A percentile compares a stretch with the other conserved stretches of the same genome.
These are phyloP conservation scores for Camellia oleifera DNA, from an alignment of 179 eudicot genomes.

Conservation along the genomic window DNA sequence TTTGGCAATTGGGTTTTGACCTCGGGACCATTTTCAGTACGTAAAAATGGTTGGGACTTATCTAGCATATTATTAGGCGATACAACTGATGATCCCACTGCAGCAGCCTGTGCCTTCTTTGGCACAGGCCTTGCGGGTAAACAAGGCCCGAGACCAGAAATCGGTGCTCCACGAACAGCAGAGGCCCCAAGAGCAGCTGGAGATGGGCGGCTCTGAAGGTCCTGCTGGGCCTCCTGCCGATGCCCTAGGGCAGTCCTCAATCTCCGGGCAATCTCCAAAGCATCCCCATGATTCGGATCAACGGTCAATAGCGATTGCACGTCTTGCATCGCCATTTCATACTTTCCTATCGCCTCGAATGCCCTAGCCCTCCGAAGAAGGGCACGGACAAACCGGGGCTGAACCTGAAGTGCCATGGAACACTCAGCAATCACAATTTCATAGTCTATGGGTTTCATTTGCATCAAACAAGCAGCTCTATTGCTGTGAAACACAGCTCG, in stretches of 20 bases:
- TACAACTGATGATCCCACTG: slow-evolving; percentile 27
- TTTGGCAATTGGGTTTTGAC: slow-evolving; percentile 52
- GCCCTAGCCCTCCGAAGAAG: slow-evolving; percentile 84
- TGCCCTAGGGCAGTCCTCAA: slow-evolving; percentile 57
- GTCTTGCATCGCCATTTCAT: slow-evolving; percentile 74
- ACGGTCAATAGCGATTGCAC: slow-evolving; percentile 53
- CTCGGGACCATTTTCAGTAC: slow-evolving; percentile 57
- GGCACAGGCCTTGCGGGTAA: slow-evolving; percentile 78
- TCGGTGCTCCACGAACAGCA: slow-evolving; percentile 83
- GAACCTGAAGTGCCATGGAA: slow-evolving; percentile 76
- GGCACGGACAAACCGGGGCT: slow-evolving; percentile 71
- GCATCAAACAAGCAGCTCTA: slow-evolving; percentile 95
- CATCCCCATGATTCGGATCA: slow-evolving; percentile 81
- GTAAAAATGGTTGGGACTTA: slow-evolving; percentile 35
- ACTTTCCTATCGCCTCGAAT: slow-evolving; percentile 76
- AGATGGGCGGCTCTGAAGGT: slow-evolving; percentile 84
- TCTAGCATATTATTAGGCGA: slow-evolving; percentile 40
- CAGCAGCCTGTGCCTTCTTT: slow-evolving; percentile 51
- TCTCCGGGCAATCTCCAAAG: slow-evolving; percentile 63
- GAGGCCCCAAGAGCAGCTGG: slow-evolving; percentile 97
- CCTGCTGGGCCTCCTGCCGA: slow-evolving; percentile 73
- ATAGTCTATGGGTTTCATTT: slow-evolving; percentile 87
- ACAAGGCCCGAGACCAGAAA: slow-evolving; percentile 87
- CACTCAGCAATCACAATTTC: slow-evolving; percentile 79
- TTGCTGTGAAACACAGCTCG: slow-evolving; percentile 96